Conservation (phyloP, 2,329 filamentous ascomycete species). For the Thielaviopsis populi region DNA sequence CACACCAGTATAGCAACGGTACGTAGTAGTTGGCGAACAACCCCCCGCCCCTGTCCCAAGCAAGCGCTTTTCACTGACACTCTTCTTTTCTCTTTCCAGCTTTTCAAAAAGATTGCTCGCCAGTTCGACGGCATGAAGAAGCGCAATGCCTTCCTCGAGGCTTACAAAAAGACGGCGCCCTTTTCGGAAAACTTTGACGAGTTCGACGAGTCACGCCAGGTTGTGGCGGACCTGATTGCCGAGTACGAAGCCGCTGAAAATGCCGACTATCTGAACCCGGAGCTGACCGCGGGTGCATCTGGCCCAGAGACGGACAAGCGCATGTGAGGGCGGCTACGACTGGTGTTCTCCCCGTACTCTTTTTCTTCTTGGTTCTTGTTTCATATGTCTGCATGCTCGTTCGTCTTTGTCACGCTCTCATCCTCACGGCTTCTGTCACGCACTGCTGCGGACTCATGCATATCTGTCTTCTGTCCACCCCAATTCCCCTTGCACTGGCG, state of each 20-base stretch:
- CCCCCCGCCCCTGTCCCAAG: too few species aligned
- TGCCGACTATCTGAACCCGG: conserved; percentile 74
- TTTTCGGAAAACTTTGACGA: conserved; percentile 85
- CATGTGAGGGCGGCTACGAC: conserved; percentile 2
- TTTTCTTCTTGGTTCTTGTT: background rate
- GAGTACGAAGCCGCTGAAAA: conserved; percentile 95
- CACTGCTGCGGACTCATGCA: background rate
- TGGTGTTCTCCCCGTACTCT: background rate
- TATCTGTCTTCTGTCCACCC: background rate
- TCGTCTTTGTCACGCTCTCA: background rate
- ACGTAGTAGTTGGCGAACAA: background rate
- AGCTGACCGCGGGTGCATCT: conserved; percentile 34
- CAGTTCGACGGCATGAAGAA: conserved; percentile 93
- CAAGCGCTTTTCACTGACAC: background rate
- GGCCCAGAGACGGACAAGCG: conserved; percentile 14
- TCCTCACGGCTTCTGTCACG: background rate
- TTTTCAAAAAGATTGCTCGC: conserved; percentile 85
- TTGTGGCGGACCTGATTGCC: conserved; percentile 76
- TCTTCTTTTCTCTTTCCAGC: conserved; percentile 25
- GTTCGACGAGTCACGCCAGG: conserved; percentile 87
- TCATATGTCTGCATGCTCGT: too few species aligned
- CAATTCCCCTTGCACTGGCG: background rate
- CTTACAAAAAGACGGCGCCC: conserved; percentile 87
- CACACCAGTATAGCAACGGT: conserved; percentile 89
- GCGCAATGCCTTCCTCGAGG: conserved; percentile 90